Evolutionary conservation across 768 basidiomycete genomes (phyloP).

Genomic region (Hysterangium stoloniferum): DNA sequence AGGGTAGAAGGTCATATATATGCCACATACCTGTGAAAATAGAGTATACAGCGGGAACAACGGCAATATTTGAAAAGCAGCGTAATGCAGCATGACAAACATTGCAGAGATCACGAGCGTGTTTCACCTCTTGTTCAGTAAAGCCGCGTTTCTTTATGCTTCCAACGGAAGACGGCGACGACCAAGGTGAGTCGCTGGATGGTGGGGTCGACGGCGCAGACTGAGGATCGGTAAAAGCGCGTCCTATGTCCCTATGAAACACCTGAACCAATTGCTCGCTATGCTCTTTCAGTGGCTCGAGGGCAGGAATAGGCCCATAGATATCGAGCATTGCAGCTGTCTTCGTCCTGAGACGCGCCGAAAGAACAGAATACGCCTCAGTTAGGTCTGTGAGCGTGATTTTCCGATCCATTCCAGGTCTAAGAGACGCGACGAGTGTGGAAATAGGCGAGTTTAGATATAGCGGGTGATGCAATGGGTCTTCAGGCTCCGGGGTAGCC

Average conservation of each 20-base stretch:
- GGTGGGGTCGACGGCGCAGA: conserved; percentile 16
- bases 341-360: conserved; percentile 38
- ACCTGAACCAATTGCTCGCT: conserved; percentile 43
- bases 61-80: conserved; percentile 36
- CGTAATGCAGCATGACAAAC: conserved; percentile 64
- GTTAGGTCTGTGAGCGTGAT: conserved; percentile 51
- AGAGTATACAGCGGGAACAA: conserved; percentile 48
- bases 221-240: conserved; percentile 55
- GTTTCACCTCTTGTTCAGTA: conserved; percentile 70
- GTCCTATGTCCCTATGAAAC: conserved; percentile 60
- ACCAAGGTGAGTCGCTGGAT: conserved; percentile 21
- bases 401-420: conserved; percentile 18
- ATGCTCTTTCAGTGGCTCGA: conserved; percentile 59
- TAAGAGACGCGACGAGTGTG: conserved; percentile 39
- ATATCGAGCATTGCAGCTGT: conserved; percentile 58
- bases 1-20: conserved; percentile 11
- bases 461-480: conserved; percentile 51
- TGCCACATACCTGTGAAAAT: conserved; percentile 52
- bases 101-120: conserved; percentile 72
- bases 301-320: conserved; percentile 30
- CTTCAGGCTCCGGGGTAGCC: conserved; percentile 67
- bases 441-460: conserved; percentile 64
- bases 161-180: conserved; percentile 45
- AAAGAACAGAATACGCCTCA: conserved; percentile 66
- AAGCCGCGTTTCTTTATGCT: conserved; percentile 52